Conservation (phyloP, 1,284 basidiomycete species). For the Leucoagaricus sp. region DNA sequence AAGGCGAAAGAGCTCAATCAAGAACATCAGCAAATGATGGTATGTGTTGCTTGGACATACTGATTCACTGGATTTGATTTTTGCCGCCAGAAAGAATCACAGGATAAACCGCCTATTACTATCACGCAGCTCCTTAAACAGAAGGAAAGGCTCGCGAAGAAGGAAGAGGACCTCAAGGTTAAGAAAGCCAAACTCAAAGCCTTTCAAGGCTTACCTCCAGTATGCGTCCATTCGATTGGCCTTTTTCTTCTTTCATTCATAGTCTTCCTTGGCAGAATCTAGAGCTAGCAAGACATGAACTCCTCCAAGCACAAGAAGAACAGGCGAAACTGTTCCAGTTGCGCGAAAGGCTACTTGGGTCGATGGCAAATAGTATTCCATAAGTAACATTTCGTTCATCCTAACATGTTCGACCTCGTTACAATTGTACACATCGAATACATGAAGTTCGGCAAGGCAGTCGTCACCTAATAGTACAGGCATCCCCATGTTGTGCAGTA, state of each 20-base stretch:
- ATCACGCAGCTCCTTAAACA: conserved; percentile 38
- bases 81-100: conserved; percentile 29
- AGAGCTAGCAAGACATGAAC: conserved; percentile 44
- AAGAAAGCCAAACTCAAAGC: conserved; percentile 45
- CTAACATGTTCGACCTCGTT: too few relatives aligned
- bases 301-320: conserved; percentile 40
- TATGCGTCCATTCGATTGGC: conserved; percentile 22
- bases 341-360: conserved; percentile 45
- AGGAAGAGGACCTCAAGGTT: conserved; percentile 39
- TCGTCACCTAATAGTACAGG: background rate
- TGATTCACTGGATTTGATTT: background rate
- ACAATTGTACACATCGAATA: background rate
- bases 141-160: conserved; percentile 36
- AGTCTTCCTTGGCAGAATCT: conserved; percentile 37
- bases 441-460: background rate
- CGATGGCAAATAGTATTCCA: conserved; percentile 43
- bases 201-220: conserved; percentile 51
- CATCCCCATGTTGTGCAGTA: background rate
- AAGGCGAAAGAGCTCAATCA: conserved; percentile 49
- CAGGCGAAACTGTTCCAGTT: conserved; percentile 47
- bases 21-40: conserved; percentile 37
- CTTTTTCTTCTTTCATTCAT: background rate
- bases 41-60: conserved; percentile 20
- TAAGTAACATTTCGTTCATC: background rate
- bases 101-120: conserved; percentile 33